Conservation (phyloP, 2,329 filamentous ascomycete genomes). For the Epichloe sp. region DNA sequence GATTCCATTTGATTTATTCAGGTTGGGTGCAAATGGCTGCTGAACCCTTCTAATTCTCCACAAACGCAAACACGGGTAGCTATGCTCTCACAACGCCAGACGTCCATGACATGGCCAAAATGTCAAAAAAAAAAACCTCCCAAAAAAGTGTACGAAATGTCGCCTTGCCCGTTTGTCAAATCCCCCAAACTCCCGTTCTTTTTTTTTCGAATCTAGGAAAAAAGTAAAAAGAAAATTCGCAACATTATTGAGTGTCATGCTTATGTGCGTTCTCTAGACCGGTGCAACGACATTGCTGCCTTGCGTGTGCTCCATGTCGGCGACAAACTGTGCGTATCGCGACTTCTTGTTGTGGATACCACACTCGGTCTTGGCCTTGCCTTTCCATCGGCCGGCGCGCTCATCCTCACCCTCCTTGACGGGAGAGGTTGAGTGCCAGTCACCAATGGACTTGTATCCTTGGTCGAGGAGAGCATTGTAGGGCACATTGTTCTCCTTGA, state of each 20-base stretch:
- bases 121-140: not conserved
- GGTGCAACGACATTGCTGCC: slow-evolving; percentile 25
- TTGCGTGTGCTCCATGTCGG: slow-evolving; percentile 58
- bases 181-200: not conserved
- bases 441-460: slow-evolving; percentile 96
- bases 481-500: slow-evolving; percentile 74
- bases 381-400: slow-evolving; percentile 93
- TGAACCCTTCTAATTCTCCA: not conserved
- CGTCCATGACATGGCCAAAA: not conserved
- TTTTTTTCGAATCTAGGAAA: not conserved
- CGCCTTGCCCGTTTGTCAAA: not conserved
- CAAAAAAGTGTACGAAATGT: no score
- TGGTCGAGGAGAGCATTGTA: slow-evolving; percentile 85
- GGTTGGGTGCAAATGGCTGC: not conserved
- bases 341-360: slow-evolving; percentile 98
- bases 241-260: not conserved
- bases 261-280: slow-evolving; percentile 8
- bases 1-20: not conserved
- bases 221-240: not conserved
- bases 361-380: slow-evolving; percentile 89
- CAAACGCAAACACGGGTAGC: not conserved
- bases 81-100: not conserved
- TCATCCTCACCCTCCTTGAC: slow-evolving; percentile 89
- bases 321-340: slow-evolving; percentile 75
- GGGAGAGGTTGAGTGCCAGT: slow-evolving; percentile 94